Percentiles rank a stretch among this genome's conserved stretches.
Conservation (phyloP, 2,329 filamentous ascomycete genomes). For the Curvularia hawaiiensis region DNA sequence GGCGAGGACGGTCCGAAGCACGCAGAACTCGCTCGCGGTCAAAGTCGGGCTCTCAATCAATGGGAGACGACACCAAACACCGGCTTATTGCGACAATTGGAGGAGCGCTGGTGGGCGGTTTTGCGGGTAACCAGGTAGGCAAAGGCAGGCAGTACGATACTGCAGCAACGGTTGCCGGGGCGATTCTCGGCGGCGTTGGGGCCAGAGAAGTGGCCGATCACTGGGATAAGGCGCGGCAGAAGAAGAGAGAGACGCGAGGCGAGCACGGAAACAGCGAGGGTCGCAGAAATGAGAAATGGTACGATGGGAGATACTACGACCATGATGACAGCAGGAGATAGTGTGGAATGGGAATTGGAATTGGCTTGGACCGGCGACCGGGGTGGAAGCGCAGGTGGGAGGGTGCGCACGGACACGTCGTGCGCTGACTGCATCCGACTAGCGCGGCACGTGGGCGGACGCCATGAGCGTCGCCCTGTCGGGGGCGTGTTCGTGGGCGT, state of each 20-base stretch:
- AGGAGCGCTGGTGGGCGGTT: conserved; percentile 43
- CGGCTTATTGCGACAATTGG: conserved; percentile 35
- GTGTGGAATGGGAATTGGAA: neutral
- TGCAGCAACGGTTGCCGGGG: conserved; percentile 40
- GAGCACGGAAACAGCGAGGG: conserved; percentile 10
- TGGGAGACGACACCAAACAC: conserved; percentile 28
- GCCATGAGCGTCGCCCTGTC: neutral
- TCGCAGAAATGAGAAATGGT: conserved; percentile 4
- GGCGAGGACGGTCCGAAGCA: conserved; percentile 15
- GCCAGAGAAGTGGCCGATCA: conserved; percentile 35
- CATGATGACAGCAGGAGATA: neutral
- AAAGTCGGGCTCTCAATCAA: conserved; percentile 31
- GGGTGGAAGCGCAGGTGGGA: neutral
- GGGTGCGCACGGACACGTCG: neutral
- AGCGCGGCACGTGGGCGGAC: neutral
- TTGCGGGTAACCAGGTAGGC: conserved; percentile 32
- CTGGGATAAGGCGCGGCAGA: conserved; percentile 23
- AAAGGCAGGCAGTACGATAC: conserved; percentile 38
- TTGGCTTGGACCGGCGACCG: neutral
- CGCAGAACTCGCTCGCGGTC: conserved; percentile 23
- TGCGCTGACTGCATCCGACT: neutral
- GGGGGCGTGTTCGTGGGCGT: neutral
- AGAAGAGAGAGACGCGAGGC: conserved; percentile 7
- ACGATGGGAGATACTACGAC: neutral
- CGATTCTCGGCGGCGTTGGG: conserved; percentile 43